Percentiles rank a stretch among this genome's conserved stretches.
Evolutionary conservation across 768 basidiomycete genomes (phyloP).

Genomic region (Kwoniella heveanensis): DNA sequence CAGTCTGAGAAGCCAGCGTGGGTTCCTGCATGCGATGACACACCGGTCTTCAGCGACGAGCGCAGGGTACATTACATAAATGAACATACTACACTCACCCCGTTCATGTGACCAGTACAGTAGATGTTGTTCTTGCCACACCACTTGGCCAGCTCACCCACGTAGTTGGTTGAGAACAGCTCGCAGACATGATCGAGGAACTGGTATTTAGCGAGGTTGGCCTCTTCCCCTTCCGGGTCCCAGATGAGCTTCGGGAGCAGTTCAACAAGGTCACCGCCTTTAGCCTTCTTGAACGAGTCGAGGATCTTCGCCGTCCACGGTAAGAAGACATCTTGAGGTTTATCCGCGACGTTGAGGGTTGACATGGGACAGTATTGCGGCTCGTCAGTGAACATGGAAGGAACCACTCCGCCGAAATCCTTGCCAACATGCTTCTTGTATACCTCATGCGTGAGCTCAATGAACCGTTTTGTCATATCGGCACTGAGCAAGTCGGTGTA

Average conservation of each 20-base stretch:
- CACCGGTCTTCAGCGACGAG: too few relatives aligned
- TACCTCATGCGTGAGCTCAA: conserved; percentile 41
- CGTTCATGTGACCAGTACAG: conserved; percentile 38
- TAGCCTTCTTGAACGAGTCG: conserved; percentile 13
- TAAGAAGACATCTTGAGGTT: conserved; percentile 34
- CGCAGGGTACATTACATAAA: too few relatives aligned
- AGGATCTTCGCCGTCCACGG: conserved; percentile 38
- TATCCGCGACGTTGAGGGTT: conserved; percentile 22
- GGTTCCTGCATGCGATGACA: conserved; percentile 25
- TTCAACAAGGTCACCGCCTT: conserved; percentile 32
- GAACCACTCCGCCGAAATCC: conserved; percentile 35
- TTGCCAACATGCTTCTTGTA: conserved; percentile 32
- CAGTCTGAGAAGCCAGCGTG: conserved; percentile 31
- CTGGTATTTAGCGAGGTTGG: conserved; percentile 25
- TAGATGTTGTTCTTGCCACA: conserved; percentile 29
- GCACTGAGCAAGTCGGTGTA: conserved; percentile 36
- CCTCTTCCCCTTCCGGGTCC: conserved; percentile 28
- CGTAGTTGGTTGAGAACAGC: conserved; percentile 27
- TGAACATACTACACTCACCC: too few relatives aligned
- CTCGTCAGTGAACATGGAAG: conserved; percentile 47
- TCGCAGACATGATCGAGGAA: conserved; percentile 40
- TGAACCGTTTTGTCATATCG: conserved; percentile 29
- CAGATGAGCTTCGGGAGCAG: conserved; percentile 35
- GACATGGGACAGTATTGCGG: conserved; percentile 35
- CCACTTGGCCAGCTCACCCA: conserved; percentile 35